A percentile compares a stretch with the other conserved stretches of the same genome.
Conservation (phyloP, 169 alveolate species). For the Hepatocystis sp. region DNA sequence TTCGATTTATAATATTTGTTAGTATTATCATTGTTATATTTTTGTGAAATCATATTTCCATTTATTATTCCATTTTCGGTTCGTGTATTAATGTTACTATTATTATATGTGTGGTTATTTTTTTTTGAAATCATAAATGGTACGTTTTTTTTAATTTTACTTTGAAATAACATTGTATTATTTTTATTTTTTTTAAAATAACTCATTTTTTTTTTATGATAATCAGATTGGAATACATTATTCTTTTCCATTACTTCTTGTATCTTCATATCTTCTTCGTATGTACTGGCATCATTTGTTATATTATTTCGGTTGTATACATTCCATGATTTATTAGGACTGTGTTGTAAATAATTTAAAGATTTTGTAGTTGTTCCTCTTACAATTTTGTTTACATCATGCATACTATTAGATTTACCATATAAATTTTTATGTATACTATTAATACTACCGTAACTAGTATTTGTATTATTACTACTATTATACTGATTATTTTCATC, state of each 20-base stretch:
- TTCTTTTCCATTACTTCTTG: slow-evolving; percentile 52
- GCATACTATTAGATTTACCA: no score
- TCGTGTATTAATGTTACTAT: no score
- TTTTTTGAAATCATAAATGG: slow-evolving; percentile 5
- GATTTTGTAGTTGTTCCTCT: no score
- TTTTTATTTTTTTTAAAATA: slow-evolving; percentile 49
- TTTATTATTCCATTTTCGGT: no score
- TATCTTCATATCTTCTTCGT: slow-evolving; percentile 69
- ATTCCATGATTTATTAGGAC: slow-evolving; percentile 52
- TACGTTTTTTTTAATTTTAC: slow-evolving; percentile 18
- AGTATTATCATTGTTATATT: not conserved
- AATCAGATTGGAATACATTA: slow-evolving; percentile 16
- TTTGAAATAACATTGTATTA: slow-evolving; percentile 1
- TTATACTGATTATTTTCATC: not conserved
- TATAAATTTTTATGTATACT: no score
- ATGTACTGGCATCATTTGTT: slow-evolving; percentile 1
- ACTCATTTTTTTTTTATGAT: slow-evolving; percentile 5
- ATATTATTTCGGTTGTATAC: slow-evolving; percentile 52
- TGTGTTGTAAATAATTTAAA: no score
- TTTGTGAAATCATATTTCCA: not conserved
- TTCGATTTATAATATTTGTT: slow-evolving; percentile 13
- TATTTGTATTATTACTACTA: not conserved
- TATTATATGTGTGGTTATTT: not conserved
- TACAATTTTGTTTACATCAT: no score
- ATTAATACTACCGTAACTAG: not conserved